Evolutionary conservation across 2,329 filamentous ascomycete species (phyloP).

Genomic region (Phyllosticta citriasiana): DNA sequence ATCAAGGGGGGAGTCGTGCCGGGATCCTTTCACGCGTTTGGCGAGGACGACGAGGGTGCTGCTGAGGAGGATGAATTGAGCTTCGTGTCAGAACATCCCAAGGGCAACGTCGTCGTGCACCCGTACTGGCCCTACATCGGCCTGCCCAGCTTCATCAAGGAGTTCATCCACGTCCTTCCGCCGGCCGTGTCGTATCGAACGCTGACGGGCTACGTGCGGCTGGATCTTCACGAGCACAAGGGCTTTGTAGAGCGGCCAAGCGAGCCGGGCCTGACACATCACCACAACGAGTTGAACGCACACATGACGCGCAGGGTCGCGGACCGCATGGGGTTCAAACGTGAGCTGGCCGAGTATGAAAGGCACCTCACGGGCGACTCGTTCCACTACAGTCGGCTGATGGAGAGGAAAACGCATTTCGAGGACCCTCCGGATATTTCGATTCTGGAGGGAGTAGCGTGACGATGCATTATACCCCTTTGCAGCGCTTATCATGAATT

Average conservation of each 20-base stretch:
- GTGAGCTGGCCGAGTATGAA: neutral
- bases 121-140: neutral
- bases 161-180: neutral
- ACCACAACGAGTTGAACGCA: neutral
- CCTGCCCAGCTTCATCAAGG: neutral
- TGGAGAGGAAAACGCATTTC: neutral
- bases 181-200: conserved; percentile 1
- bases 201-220: conserved; percentile 1
- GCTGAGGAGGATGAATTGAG: neutral
- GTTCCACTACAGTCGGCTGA: neutral
- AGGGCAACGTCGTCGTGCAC: neutral
- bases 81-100: neutral
- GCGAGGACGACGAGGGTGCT: neutral
- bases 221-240: neutral
- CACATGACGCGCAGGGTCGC: neutral
- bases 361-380: neutral
- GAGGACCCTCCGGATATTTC: neutral
- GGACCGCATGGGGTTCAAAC: neutral
- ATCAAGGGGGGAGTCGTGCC: neutral
- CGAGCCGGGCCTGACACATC: no score
- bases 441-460: neutral
- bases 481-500: neutral
- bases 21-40: neutral
- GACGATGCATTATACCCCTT: neutral
- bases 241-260: neutral